Evolutionary conservation across 2,329 filamentous ascomycete species (phyloP), one percentile per base, ranked within the genome.

Genomic region (Tympanopsis confertula): DNA sequence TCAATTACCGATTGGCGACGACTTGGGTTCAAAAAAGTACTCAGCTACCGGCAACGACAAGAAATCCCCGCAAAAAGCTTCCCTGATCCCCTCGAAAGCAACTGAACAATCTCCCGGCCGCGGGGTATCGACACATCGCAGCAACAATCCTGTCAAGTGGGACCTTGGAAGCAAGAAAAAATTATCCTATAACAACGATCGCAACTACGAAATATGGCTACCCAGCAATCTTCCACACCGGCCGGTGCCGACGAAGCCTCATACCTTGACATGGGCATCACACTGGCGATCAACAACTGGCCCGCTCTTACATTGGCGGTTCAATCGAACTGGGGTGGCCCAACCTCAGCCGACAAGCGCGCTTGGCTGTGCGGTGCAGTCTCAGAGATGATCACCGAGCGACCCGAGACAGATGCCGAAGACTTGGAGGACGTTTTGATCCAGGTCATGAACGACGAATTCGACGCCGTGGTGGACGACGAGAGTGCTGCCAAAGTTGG

Each of bases 351-450:
- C 38, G 74, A 78, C 49, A 80, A 80, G 53, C 71, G 74, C 45
- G 76, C 78, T 59, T 80, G 74, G 74, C 69, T 81, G 41, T 76
- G 73, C 26, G 76, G 74, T 44, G 71, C 71, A 3, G 65, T 81
- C 35, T 71, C 68, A 10, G 72, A 78, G 3, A 65, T 78, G 43
- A 63, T 80, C 39, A 50, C 48, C 12, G 55, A 62, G 13, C 58
- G 65, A 3, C 65, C 74, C 3, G 62, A 71, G 40, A 74, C 70
- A 5, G 74, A 79, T 44, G 57, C 62, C 3, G 63, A 69, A 42
- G 76, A 80, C 40, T 54, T 81, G 7, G 74, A 78, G 53, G 64
- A 72, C 28, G 65, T 79, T 36, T 57, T 79, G 26, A 60, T 78
- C 28, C 71, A 79, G 43, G 66, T 77, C 26, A 74, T 79, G 65